These are phyloP conservation scores for Cyberlindnera mycetangii DNA, from an alignment of 805 yeast genomes.

Conservation along the genomic window DNA sequence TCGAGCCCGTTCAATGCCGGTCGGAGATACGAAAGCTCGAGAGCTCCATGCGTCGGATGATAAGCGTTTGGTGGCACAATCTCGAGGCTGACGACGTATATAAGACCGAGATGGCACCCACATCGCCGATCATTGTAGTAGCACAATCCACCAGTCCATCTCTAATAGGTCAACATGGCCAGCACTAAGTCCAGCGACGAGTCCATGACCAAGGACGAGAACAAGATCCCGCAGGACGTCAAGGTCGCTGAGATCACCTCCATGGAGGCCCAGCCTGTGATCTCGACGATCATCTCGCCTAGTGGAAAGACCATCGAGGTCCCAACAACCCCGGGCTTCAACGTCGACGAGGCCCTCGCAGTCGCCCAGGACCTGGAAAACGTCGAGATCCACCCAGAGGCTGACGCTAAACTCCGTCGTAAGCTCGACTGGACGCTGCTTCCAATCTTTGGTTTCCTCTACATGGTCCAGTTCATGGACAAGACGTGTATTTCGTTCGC, in stretches of 20 bases:
- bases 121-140: too few species aligned
- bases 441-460: slow-evolving; percentile 31
- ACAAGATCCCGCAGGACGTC: slow-evolving; percentile 12
- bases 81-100: too few species aligned
- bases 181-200: slow-evolving; percentile 1
- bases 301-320: slow-evolving; percentile 12
- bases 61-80: too few species aligned
- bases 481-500: slow-evolving; percentile 41
- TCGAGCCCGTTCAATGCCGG: too few species aligned
- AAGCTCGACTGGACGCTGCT: slow-evolving; percentile 38
- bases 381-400: slow-evolving; percentile 24
- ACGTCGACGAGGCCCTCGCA: slow-evolving; percentile 20
- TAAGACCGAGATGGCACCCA: too few species aligned
- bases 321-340: slow-evolving; percentile 13
- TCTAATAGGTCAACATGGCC: too few species aligned
- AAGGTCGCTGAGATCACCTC: slow-evolving; percentile 5
- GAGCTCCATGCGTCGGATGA: too few species aligned
- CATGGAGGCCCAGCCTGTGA: slow-evolving; percentile 12
- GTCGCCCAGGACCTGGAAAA: slow-evolving; percentile 14
- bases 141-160: too few species aligned
- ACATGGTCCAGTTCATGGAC: slow-evolving; percentile 41
- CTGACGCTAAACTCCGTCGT: slow-evolving; percentile 32
- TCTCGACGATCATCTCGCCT: slow-evolving; percentile 16
- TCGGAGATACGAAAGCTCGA: too few species aligned
- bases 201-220: background rate